Evolutionary conservation across 352 stramenopile genomes (phyloP).

Genomic region (Phytopythium montanum): DNA sequence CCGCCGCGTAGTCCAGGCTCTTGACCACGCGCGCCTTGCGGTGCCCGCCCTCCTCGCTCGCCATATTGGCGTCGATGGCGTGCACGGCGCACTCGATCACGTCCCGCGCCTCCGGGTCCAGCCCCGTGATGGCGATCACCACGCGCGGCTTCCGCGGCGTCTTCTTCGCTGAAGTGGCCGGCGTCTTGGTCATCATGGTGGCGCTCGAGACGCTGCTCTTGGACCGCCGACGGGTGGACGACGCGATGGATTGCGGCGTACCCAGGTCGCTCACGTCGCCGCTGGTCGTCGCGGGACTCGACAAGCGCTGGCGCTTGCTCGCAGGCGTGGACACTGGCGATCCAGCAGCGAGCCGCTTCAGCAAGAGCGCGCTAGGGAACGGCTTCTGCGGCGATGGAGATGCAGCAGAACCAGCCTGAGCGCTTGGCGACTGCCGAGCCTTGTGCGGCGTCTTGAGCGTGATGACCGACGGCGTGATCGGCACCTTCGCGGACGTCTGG

Average conservation of each 20-base stretch:
- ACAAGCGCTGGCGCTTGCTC: slow-evolving; percentile 1
- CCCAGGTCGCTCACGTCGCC: background rate
- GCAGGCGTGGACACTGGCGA: slow-evolving; percentile 1
- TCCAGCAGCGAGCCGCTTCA: slow-evolving; percentile 1
- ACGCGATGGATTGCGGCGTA: background rate
- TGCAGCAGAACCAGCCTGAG: background rate
- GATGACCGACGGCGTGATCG: slow-evolving; percentile 4
- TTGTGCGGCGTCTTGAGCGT: slow-evolving; percentile 2
- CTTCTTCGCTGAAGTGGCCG: slow-evolving; percentile 17
- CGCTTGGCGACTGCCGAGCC: background rate
- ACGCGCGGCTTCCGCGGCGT: slow-evolving; percentile 29
- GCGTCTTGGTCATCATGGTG: background rate
- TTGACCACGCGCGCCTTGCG: slow-evolving; percentile 77
- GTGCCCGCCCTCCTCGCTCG: slow-evolving; percentile 32
- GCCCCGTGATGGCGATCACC: slow-evolving; percentile 75
- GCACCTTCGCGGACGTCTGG: background rate
- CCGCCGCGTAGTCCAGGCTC: slow-evolving; percentile 63
- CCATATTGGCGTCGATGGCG: slow-evolving; percentile 66
- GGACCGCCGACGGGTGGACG: background rate
- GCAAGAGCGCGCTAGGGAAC: background rate
- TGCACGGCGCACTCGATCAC: slow-evolving; percentile 77
- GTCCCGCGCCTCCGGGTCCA: slow-evolving; percentile 47
- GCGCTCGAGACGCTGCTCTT: slow-evolving; percentile 1
- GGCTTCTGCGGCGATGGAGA: background rate
- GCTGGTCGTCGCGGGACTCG: background rate